phyloP scores from a whole-genome alignment of 768 basidiomycete genomes.

The Mycena crocata region DNA sequence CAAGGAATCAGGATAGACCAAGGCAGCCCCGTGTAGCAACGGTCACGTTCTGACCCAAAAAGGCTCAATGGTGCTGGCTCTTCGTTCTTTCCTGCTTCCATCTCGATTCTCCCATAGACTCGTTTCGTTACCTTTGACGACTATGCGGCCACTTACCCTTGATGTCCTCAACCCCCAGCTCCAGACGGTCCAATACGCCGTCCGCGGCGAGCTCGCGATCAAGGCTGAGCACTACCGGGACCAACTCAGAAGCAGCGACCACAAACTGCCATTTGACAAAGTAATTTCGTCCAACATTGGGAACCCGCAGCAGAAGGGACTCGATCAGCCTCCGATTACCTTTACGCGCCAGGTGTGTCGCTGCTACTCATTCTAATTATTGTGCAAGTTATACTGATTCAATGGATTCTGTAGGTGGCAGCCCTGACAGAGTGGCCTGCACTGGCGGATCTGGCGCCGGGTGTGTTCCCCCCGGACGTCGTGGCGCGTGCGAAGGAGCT shows the following conservation, averaged over 20 bases:
- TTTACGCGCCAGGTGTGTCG: conserved; percentile 88
- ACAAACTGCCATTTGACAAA: conserved; percentile 83
- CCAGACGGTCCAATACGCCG: conserved; percentile 93
- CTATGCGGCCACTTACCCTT: conserved; percentile 71
- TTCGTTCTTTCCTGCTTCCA: conserved; percentile 8
- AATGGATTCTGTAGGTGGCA: conserved; percentile 70
- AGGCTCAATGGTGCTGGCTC: not conserved
- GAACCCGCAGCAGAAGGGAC: conserved; percentile 95
- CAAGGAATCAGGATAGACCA: too few species aligned
- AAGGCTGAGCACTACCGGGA: conserved; percentile 88
- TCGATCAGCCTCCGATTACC: conserved; percentile 94
- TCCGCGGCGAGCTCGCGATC: conserved; percentile 96
- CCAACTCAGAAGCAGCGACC: conserved; percentile 65
- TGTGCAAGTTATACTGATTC: not conserved
- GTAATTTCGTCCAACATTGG: conserved; percentile 97
- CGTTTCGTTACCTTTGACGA: not conserved
- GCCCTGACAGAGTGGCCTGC: conserved; percentile 93
- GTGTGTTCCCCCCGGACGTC: conserved; percentile 88
- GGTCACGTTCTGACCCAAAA: not conserved
- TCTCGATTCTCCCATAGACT: not conserved
- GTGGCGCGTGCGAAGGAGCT: conserved; percentile 85
- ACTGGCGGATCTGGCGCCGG: conserved; percentile 78
- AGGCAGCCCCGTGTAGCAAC: conserved; percentile 30
- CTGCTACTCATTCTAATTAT: conserved; percentile 19
- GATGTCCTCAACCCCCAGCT: conserved; percentile 87